phyloP scores from a whole-genome alignment of 306 rosid species.

The Inga oerstediana region DNA sequence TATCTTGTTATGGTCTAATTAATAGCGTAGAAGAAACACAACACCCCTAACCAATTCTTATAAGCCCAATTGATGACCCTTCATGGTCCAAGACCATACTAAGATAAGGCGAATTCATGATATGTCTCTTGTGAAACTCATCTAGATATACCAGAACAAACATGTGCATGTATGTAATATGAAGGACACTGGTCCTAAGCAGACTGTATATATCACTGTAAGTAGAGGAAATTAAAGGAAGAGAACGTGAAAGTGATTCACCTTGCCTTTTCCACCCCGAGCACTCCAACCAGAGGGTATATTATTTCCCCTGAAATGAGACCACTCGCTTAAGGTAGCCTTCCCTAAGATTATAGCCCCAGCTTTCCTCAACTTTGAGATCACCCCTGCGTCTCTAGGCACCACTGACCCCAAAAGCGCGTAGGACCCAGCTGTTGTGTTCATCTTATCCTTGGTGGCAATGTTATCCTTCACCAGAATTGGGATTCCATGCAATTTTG shows the following conservation, averaged over 20 bases:
- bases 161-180: too few species aligned
- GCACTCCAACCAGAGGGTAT: conserved; percentile 61
- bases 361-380: conserved; percentile 55
- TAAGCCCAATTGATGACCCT: too few species aligned
- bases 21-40: not conserved
- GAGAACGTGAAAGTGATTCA: not conserved
- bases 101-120: too few species aligned
- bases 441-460: conserved; percentile 68
- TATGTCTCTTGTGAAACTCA: too few species aligned
- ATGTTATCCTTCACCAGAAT: conserved; percentile 66
- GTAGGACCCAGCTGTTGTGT: conserved; percentile 69
- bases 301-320: conserved; percentile 17
- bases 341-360: conserved; percentile 79
- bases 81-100: too few species aligned
- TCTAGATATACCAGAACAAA: too few species aligned
- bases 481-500: conserved; percentile 66
- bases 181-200: too few species aligned
- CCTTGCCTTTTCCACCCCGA: conserved; percentile 66
- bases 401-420: conserved; percentile 64
- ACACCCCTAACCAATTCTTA: not conserved
- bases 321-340: conserved; percentile 68
- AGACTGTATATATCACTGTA: not conserved
- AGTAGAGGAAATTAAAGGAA: not conserved
- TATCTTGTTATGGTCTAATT: not conserved
- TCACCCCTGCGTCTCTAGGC: conserved; percentile 71